These are phyloP conservation scores for Talaromyces amestolkiae DNA, from an alignment of 2,329 filamentous ascomycete genomes.

Conservation along the genomic window DNA sequence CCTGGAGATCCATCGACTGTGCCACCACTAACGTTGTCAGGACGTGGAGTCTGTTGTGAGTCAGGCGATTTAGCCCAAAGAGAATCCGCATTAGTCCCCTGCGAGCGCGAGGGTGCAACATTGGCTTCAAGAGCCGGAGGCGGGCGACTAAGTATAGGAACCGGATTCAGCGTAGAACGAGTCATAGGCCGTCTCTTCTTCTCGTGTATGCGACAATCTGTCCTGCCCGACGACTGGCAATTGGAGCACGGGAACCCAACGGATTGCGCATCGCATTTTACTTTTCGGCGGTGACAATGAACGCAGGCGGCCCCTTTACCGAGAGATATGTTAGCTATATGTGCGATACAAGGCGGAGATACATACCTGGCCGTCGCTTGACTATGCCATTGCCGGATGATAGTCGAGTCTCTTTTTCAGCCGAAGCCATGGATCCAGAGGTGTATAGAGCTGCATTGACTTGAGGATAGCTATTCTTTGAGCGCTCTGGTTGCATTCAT, in stretches of 20 bases:
- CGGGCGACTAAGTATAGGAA: slow-evolving; percentile 48
- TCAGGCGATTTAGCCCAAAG: not conserved
- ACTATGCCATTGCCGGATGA: slow-evolving; percentile 36
- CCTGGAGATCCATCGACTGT: not conserved
- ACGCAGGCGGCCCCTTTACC: slow-evolving; percentile 45
- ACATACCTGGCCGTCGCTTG: slow-evolving; percentile 41
- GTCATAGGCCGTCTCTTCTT: slow-evolving; percentile 50
- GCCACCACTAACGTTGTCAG: not conserved
- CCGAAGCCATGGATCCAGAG: slow-evolving; percentile 35
- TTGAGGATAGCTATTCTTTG: not conserved
- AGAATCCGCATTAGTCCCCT: not conserved
- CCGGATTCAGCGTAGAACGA: slow-evolving; percentile 42
- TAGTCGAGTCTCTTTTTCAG: slow-evolving; percentile 33
- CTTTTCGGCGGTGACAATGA: slow-evolving; percentile 52
- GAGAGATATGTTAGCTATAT: not conserved
- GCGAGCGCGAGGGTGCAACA: slow-evolving; percentile 2
- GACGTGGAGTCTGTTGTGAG: not conserved
- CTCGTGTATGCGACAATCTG: slow-evolving; percentile 50
- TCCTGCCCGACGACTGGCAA: slow-evolving; percentile 43
- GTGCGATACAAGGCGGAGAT: not conserved
- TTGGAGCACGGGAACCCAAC: slow-evolving; percentile 52
- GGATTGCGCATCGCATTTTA: slow-evolving; percentile 51
- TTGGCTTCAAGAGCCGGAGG: slow-evolving; percentile 23
- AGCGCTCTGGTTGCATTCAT: not conserved
- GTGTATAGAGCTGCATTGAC: slow-evolving; percentile 19